phyloP scores from a whole-genome alignment of 257 asterid species.

The Ajuga chamaepitys region DNA sequence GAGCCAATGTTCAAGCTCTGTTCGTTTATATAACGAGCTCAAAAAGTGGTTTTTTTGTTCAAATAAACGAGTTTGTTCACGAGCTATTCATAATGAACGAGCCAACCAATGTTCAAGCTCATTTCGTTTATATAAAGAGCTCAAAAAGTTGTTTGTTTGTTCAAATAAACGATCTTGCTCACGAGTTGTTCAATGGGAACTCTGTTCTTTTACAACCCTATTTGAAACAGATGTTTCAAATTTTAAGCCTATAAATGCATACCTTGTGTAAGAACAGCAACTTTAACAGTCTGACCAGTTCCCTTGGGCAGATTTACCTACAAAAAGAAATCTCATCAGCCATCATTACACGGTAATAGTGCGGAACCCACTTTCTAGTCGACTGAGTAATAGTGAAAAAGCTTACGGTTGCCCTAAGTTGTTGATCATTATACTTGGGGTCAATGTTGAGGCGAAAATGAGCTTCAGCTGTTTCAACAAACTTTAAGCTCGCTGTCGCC shows the following conservation, averaged over 20 bases:
- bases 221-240: neutral
- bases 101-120: no score
- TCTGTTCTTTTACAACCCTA: no score
- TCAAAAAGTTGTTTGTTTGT: no score
- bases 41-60: no score
- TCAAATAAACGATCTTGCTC: no score
- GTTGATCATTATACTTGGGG: constrained; percentile 96
- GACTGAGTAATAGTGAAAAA: constrained; percentile 11
- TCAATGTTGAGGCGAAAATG: constrained; percentile 98
- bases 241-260: constrained; percentile 2
- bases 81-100: no score
- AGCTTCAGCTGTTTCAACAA: constrained; percentile 86
- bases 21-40: no score
- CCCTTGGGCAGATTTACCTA: constrained; percentile 98
- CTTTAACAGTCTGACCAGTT: constrained; percentile 86
- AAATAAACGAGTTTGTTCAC: no score
- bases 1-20: no score
- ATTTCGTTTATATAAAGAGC: no score
- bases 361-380: neutral
- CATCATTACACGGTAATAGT: neutral
- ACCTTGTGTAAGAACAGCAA: constrained; percentile 99
- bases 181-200: no score
- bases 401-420: constrained; percentile 93
- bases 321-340: constrained; percentile 16
- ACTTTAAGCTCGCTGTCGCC: constrained; percentile 67